Conservation (phyloP, 352 stramenopile genomes). For the Phytophthora citricola region DNA sequence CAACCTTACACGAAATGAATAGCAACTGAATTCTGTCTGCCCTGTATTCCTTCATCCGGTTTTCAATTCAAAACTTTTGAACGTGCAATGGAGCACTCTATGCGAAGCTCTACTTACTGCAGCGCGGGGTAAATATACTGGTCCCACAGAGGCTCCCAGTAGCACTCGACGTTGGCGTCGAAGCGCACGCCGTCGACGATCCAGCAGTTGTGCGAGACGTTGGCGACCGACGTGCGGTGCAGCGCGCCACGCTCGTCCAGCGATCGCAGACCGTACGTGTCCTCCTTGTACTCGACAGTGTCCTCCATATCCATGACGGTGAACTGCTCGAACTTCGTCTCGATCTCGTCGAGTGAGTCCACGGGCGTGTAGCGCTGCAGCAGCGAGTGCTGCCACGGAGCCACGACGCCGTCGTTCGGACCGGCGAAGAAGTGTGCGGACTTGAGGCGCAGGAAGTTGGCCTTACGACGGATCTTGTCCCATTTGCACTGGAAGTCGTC, state of each 20-base stretch:
- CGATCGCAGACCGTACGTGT: slow-evolving; percentile 44
- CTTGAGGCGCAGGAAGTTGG: slow-evolving; percentile 48
- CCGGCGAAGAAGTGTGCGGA: slow-evolving; percentile 50
- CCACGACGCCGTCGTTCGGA: slow-evolving; percentile 38
- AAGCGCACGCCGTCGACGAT: slow-evolving; percentile 63
- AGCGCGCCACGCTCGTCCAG: slow-evolving; percentile 35
- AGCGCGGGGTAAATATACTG: slow-evolving; percentile 75
- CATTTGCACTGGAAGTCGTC: slow-evolving; percentile 13
- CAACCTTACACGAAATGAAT: slow-evolving; percentile 1
- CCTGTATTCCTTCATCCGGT: not conserved
- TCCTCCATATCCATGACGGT: slow-evolving; percentile 33
- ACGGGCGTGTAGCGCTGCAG: slow-evolving; percentile 47
- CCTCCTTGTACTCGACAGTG: slow-evolving; percentile 34
- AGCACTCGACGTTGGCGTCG: slow-evolving; percentile 74
- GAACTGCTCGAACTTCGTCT: slow-evolving; percentile 26
- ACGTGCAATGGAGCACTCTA: too few relatives aligned
- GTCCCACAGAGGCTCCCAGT: slow-evolving; percentile 83
- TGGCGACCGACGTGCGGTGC: slow-evolving; percentile 20
- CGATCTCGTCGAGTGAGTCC: slow-evolving; percentile 26
- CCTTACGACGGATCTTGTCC: slow-evolving; percentile 37
- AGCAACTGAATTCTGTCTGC: slow-evolving; percentile 2
- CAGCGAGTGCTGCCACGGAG: slow-evolving; percentile 48
- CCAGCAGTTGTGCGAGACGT: slow-evolving; percentile 42
- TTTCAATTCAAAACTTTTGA: not conserved
- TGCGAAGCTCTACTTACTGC: not conserved